Evolutionary conservation across 2,329 filamentous ascomycete genomes (phyloP).

Genomic region (Neurospora crassa): DNA sequence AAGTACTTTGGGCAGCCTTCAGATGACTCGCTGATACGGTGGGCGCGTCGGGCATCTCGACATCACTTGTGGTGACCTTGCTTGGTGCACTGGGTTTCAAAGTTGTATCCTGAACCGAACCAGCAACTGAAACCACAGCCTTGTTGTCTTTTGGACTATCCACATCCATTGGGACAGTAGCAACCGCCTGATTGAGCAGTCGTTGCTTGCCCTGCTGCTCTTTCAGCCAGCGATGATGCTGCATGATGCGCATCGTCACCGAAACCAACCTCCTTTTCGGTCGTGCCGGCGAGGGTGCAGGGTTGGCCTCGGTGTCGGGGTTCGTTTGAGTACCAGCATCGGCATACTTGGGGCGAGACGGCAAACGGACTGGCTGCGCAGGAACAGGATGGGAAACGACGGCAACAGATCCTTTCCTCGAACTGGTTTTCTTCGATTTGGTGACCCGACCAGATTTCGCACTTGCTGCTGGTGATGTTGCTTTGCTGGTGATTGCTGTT

Average conservation of each 20-base stretch:
- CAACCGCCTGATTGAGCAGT: constrained; percentile 19
- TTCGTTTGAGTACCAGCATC: constrained; percentile 47
- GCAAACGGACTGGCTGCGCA: constrained; percentile 29
- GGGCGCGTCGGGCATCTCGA: constrained; percentile 26
- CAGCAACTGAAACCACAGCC: constrained; percentile 9
- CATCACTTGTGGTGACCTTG: constrained; percentile 12
- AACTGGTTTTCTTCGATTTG: background rate
- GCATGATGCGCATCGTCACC: constrained; percentile 42
- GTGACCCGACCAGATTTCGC: constrained; percentile 26
- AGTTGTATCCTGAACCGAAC: constrained; percentile 8
- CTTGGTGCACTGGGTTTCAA: background rate
- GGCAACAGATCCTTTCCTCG: constrained; percentile 20
- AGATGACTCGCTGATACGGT: constrained; percentile 18
- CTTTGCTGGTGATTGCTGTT: constrained; percentile 38
- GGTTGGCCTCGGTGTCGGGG: constrained; percentile 27
- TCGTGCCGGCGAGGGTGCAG: constrained; percentile 19
- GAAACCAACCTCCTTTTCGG: constrained; percentile 41
- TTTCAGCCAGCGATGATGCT: constrained; percentile 32
- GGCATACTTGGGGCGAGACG: constrained; percentile 34
- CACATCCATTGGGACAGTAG: constrained; percentile 29
- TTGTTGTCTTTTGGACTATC: constrained; percentile 28
- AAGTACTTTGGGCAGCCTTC: background rate
- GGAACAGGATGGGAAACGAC: constrained; percentile 30
- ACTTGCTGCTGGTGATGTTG: constrained; percentile 37
- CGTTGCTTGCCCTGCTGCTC: constrained; percentile 25